A percentile compares a stretch with the other conserved stretches of the same genome.
phyloP scores from a whole-genome alignment of 2,329 filamentous ascomycete genomes.

The Calonectria pteridis region DNA sequence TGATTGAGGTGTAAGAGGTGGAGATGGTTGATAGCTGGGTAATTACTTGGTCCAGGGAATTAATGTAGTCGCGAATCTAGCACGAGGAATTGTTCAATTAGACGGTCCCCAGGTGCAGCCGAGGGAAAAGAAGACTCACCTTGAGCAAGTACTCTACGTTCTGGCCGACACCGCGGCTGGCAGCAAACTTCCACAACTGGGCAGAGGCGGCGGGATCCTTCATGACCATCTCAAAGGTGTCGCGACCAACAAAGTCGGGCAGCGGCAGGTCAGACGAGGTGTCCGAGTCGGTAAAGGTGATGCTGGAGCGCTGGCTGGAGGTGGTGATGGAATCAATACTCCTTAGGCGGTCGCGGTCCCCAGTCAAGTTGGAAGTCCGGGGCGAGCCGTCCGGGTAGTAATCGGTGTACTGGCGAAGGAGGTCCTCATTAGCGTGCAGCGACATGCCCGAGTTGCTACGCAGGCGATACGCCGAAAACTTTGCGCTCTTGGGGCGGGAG shows the following conservation, averaged over 20 bases:
- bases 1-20: slow-evolving; percentile 58
- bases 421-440: slow-evolving; percentile 58
- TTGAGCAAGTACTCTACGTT: slow-evolving; percentile 66
- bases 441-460: slow-evolving; percentile 62
- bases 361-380: slow-evolving; percentile 39
- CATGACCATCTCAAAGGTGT: slow-evolving; percentile 64
- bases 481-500: slow-evolving; percentile 44
- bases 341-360: slow-evolving; percentile 39
- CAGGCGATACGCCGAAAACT: slow-evolving; percentile 48
- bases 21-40: slow-evolving; percentile 55
- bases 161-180: slow-evolving; percentile 58
- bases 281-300: slow-evolving; percentile 44
- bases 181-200: slow-evolving; percentile 63
- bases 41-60: slow-evolving; percentile 58
- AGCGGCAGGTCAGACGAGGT: slow-evolving; percentile 46
- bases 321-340: slow-evolving; percentile 45
- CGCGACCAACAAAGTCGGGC: slow-evolving; percentile 62
- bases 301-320: slow-evolving; percentile 44
- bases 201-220: slow-evolving; percentile 60
- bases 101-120: background rate
- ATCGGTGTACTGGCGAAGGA: slow-evolving; percentile 60
- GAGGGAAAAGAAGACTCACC: slow-evolving; percentile 46
- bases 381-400: slow-evolving; percentile 57
- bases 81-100: slow-evolving; percentile 6
- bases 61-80: slow-evolving; percentile 58